Conservation (phyloP, 192 early-diverging fungal genomes). For the Paraglomus brasilianum region DNA sequence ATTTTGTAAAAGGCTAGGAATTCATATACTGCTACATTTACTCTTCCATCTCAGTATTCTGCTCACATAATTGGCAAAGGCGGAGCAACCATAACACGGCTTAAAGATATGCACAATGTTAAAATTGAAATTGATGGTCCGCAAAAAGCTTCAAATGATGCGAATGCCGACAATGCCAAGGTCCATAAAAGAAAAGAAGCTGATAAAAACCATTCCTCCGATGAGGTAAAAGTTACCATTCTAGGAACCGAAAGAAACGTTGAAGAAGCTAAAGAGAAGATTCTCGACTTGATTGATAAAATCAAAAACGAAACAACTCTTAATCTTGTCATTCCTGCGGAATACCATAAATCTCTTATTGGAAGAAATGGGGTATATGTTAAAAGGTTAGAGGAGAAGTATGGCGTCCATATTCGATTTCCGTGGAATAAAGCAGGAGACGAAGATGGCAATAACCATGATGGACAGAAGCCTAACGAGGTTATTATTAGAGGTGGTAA, state of each 20-base stretch:
- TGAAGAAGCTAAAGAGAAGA: conserved; percentile 64
- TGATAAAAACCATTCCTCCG: conserved; percentile 40
- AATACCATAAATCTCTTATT: conserved; percentile 71
- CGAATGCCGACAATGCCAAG: conserved; percentile 25
- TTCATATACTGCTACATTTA: conserved; percentile 67
- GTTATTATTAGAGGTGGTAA: conserved; percentile 84
- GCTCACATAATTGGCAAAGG: conserved; percentile 88
- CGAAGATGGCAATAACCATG: conserved; percentile 52
- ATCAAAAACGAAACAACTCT: conserved; percentile 64
- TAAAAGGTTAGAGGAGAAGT: conserved; percentile 74
- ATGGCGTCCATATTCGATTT: conserved; percentile 69
- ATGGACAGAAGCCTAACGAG: conserved; percentile 53
- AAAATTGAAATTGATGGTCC: conserved; percentile 62
- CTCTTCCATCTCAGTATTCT: conserved; percentile 65
- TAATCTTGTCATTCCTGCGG: conserved; percentile 54
- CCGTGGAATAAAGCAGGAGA: conserved; percentile 48
- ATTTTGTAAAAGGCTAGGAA: conserved; percentile 51
- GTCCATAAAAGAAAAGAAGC: conserved; percentile 33
- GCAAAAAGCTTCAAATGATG: conserved; percentile 34
- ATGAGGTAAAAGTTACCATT: conserved; percentile 66
- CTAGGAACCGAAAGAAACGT: conserved; percentile 79
- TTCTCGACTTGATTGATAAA: conserved; percentile 65
- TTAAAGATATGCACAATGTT: conserved; percentile 77
- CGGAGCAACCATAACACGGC: conserved; percentile 76
- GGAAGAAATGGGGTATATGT: conserved; percentile 70